A percentile compares a stretch with the other conserved stretches of the same genome.
phyloP scores from a whole-genome alignment of 345 rosid species.

The Iberis pinnata region DNA sequence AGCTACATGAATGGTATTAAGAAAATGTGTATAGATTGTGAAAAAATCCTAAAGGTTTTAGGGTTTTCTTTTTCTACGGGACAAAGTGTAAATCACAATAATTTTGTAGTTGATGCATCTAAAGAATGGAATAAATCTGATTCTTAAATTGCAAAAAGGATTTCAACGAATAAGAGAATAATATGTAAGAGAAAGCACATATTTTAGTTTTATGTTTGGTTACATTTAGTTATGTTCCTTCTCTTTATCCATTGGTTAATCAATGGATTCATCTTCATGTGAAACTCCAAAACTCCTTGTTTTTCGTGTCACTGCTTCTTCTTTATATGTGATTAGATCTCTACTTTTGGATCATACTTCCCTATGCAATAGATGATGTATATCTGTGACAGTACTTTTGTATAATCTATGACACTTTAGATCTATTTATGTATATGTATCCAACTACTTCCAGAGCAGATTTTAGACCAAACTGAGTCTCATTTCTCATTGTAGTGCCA shows the following conservation, averaged over 20 bases:
- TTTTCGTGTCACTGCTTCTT: slow-evolving; percentile 29
- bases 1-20: background rate
- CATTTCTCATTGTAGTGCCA: too few species aligned
- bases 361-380: too few species aligned
- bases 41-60: background rate
- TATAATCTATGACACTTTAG: too few species aligned
- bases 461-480: too few species aligned
- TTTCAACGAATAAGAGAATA: background rate
- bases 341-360: slow-evolving; percentile 16
- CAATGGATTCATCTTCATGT: slow-evolving; percentile 18
- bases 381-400: too few species aligned
- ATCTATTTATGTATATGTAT: too few species aligned
- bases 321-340: slow-evolving; percentile 7
- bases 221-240: slow-evolving; percentile 16
- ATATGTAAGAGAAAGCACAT: slow-evolving; percentile 1
- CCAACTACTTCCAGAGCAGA: too few species aligned
- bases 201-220: slow-evolving; percentile 17
- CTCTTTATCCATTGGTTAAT: slow-evolving; percentile 22
- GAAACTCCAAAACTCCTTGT: slow-evolving; percentile 17
- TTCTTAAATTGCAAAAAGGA: background rate
- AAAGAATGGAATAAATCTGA: background rate
- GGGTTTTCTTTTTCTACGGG: slow-evolving; percentile 15
- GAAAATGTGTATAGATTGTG: background rate
- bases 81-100: background rate
- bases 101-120: background rate